Evolutionary conservation across 2,329 filamentous ascomycete species (phyloP).

Genomic region (Thielaviopsis populi): DNA sequence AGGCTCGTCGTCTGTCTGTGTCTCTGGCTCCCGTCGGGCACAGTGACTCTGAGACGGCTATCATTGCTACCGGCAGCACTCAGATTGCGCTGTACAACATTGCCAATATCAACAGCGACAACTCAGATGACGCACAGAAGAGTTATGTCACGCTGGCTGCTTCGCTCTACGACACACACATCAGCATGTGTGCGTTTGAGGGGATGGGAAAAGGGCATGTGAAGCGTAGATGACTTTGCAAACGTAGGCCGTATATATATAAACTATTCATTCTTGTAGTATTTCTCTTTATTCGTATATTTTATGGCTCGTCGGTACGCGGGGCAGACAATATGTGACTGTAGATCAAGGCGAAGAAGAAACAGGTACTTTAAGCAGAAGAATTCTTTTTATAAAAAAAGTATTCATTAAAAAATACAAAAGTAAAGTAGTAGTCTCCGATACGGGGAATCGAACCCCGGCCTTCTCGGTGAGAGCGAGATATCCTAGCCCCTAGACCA

Average conservation of each 20-base stretch:
- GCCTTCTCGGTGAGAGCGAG: constrained; percentile 18
- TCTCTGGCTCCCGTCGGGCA: constrained; percentile 22
- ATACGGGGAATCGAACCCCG: constrained; percentile 20
- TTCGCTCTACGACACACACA: constrained; percentile 10
- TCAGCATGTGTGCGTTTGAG: constrained; percentile 19
- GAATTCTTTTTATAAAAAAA: not conserved
- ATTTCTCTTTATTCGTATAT: not conserved
- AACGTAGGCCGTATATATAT: not conserved
- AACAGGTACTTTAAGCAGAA: not conserved
- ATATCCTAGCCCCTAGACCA: constrained; percentile 11
- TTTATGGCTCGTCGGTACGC: not conserved
- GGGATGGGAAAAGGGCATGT: not conserved
- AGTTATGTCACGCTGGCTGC: constrained; percentile 29
- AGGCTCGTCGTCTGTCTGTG: constrained; percentile 20
- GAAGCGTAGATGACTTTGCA: not conserved
- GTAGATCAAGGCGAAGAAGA: not conserved
- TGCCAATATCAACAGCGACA: constrained; percentile 34
- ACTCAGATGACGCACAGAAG: constrained; percentile 31
- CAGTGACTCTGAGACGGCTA: constrained; percentile 39
- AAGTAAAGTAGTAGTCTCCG: constrained; percentile 11
- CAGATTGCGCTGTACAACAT: constrained; percentile 49
- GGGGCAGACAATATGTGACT: not conserved
- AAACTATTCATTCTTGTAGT: not conserved
- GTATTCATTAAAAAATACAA: not conserved
- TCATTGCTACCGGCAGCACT: constrained; percentile 30